Evolutionary conservation across 2,329 filamentous ascomycete genomes (phyloP).

Genomic region (Bipolaris victoriae): DNA sequence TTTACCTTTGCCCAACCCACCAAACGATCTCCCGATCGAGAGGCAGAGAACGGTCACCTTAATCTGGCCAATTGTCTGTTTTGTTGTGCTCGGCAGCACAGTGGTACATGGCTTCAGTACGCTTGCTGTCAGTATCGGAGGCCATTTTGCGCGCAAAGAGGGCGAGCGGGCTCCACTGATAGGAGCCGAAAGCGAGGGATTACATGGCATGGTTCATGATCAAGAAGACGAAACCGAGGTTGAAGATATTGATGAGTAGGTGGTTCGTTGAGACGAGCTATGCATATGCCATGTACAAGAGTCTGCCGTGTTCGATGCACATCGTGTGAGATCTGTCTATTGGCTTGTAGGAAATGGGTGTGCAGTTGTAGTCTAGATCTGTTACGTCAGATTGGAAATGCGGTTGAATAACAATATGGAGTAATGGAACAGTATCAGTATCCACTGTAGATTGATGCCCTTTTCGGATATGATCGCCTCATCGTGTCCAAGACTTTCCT

Average conservation of each 20-base stretch:
- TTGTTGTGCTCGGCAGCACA: slow-evolving; percentile 60
- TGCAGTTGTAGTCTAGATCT: not conserved
- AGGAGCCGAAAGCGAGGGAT: slow-evolving; percentile 57
- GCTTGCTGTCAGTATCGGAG: slow-evolving; percentile 56
- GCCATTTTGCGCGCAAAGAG: slow-evolving; percentile 55
- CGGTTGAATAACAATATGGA: not conserved
- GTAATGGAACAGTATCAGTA: not conserved
- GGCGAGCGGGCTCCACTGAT: slow-evolving; percentile 59
- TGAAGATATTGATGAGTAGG: slow-evolving; percentile 7
- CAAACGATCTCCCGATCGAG: slow-evolving; percentile 41
- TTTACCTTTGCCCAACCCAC: slow-evolving; percentile 54
- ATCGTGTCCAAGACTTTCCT: slow-evolving; percentile 11
- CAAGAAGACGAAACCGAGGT: slow-evolving; percentile 26
- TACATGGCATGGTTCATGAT: slow-evolving; percentile 59
- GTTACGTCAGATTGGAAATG: not conserved
- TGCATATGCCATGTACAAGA: not conserved
- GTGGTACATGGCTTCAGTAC: slow-evolving; percentile 62
- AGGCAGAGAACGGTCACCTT: slow-evolving; percentile 51
- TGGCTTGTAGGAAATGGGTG: not conserved
- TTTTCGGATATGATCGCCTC: not conserved
- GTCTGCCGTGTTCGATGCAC: not conserved
- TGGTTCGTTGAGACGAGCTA: not conserved
- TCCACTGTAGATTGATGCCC: not conserved
- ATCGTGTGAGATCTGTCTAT: not conserved
- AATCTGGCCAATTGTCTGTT: slow-evolving; percentile 63